Conservation (phyloP, 2,329 filamentous ascomycete genomes). For the Herpotrichia juniperi region DNA sequence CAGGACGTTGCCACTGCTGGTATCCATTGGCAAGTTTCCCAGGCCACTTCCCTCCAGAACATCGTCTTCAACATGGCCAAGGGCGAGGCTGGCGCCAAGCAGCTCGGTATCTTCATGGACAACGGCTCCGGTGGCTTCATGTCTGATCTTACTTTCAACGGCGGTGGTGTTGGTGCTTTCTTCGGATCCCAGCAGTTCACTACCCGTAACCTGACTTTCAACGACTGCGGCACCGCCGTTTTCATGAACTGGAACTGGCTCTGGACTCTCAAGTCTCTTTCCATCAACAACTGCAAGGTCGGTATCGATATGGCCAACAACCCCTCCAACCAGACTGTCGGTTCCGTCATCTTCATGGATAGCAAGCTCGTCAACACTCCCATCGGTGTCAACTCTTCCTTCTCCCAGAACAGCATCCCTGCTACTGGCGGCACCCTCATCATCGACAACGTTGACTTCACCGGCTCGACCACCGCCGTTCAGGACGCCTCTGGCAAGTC, state of each 20-base stretch:
- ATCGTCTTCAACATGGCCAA: constrained; percentile 63
- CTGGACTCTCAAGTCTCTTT: constrained; percentile 55
- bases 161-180: constrained; percentile 65
- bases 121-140: constrained; percentile 67
- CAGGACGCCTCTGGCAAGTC: constrained; percentile 61
- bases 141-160: constrained; percentile 64
- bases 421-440: constrained; percentile 81
- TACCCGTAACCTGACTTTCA: constrained; percentile 58
- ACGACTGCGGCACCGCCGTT: constrained; percentile 55
- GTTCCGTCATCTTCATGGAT: constrained; percentile 84
- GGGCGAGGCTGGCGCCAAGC: constrained; percentile 52
- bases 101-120: constrained; percentile 67
- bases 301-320: constrained; percentile 58
- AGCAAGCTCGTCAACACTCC: constrained; percentile 77
- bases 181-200: constrained; percentile 70
- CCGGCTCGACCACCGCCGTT: constrained; percentile 71
- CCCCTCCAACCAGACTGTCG: constrained; percentile 75
- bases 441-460: constrained; percentile 88
- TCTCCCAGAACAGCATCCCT: constrained; percentile 69
- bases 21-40: constrained; percentile 72
- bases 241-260: constrained; percentile 63
- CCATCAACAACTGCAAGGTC: constrained; percentile 54
- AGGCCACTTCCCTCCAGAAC: constrained; percentile 69
- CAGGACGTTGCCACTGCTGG: constrained; percentile 50
- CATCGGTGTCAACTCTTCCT: constrained; percentile 78